Base-by-base conservation (phyloP, 2,329 filamentous ascomycete genomes). In the Apiospora marii region DNA sequence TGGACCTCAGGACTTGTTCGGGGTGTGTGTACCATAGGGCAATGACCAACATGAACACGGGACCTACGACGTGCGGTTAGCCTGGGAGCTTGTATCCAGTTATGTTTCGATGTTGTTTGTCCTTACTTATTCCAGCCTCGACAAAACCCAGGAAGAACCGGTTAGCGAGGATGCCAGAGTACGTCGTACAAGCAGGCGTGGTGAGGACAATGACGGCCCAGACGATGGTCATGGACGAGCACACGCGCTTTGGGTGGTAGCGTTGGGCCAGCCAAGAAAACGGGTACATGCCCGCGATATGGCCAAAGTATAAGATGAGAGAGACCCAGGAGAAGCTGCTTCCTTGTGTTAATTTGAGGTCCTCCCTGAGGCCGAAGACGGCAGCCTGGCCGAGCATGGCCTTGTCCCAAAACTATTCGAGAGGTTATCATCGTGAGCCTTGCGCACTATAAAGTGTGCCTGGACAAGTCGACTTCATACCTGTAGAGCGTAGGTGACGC, bases 1-100 rank as follows among this genome's bases (percentile, higher is more conserved):
- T 81, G 5, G 82, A 81, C 1, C 82, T 79, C 41, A 80, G 76
- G 1, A 81, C 81, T 69, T 84, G 82, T 51, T 84, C 82, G 3
- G 78, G 76, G 12, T 81, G 79, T 1, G 82, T 83, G 70, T 83
- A 84, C 83, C 83, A 84, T 51, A 83, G 79, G 3, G 79, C 81
- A 70, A 82, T 81, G 0, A 84, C 75, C 5, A 83, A 76, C 51
- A 84, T 82, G 69, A 83, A 84, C 1, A 78, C 81, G 68, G 75
- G 82, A 30, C 67, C 67, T 69, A 24, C 10, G 22, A 22, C 27
- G 14, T 64, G 19, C 4, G 22, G 30, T 64, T 22, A 64, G 58
- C 5, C 19, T 10, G 13, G 19, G 10, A 41, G 58, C 34, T 64
- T 64, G 10, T 13, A 24, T n/a, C 34, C 0, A 7, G 19, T 6